Conservation (phyloP, 305 asterid species). For the Rubia occidens region DNA sequence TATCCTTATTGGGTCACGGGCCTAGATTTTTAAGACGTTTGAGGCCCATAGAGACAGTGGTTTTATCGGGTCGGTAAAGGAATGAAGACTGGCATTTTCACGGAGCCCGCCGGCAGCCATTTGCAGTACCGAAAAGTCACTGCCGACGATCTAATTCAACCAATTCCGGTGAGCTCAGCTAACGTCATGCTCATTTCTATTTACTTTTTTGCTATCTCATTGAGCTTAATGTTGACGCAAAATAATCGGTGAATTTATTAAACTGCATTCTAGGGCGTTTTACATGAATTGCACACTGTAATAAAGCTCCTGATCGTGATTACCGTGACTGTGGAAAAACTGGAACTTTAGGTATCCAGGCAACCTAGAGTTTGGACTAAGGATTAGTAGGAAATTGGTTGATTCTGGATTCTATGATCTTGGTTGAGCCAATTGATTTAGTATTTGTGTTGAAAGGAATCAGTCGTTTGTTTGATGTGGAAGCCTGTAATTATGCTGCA, state of each 20-base stretch:
- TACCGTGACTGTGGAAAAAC: neutral
- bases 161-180: conserved; percentile 1
- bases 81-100: neutral
- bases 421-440: neutral
- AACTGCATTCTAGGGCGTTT: neutral
- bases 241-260: neutral
- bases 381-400: neutral
- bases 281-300: neutral
- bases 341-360: neutral
- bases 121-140: neutral
- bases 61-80: neutral
- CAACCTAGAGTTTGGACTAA: neutral
- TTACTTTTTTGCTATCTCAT: neutral
- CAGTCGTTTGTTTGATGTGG: neutral
- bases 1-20: neutral
- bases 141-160: neutral
- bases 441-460: neutral
- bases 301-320: neutral
- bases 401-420: conserved; percentile 1
- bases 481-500: neutral
- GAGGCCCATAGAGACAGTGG: neutral
- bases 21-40: neutral
- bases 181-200: neutral
- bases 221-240: neutral
- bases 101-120: conserved; percentile 6